Evolutionary conservation across 2,329 filamentous ascomycete genomes (phyloP).

Genomic region (Epichloe glyceriae): DNA sequence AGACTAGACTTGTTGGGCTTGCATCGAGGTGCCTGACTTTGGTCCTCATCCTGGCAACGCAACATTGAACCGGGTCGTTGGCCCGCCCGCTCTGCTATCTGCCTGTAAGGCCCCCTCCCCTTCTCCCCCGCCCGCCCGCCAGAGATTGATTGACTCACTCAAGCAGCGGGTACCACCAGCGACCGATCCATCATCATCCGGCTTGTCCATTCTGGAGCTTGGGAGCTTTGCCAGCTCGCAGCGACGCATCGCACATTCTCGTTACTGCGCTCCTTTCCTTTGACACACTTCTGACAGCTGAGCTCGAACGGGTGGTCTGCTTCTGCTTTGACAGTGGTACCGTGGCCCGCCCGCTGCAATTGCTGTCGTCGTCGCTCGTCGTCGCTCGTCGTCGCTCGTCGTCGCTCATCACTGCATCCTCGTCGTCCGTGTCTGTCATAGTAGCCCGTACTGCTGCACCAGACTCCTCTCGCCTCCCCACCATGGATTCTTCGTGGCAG

Average conservation of each 20-base stretch:
- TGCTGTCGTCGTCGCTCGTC: constrained; percentile 3
- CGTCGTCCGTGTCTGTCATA: neutral
- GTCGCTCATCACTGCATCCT: neutral
- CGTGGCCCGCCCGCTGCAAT: neutral
- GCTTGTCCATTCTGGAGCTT: constrained; percentile 2
- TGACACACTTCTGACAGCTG: neutral
- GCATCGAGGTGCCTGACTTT: constrained; percentile 11
- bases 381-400: no score
- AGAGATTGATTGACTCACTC: no score
- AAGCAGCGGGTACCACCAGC: neutral
- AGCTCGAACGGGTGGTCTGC: neutral
- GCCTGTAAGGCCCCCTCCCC: no score
- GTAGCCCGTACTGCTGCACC: constrained; percentile 4
- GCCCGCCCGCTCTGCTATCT: no score
- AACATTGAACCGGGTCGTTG: no score
- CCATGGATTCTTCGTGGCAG: constrained; percentile 50
- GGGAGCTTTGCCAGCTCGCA: constrained; percentile 6
- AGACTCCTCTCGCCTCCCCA: constrained; percentile 14
- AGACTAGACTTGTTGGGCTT: constrained; percentile 9
- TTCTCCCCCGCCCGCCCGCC: no score
- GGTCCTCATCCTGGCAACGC: neutral
- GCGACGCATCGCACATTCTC: neutral
- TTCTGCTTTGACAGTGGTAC: neutral
- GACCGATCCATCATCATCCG: constrained; percentile 2
- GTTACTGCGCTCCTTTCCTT: neutral